A percentile compares a stretch with the other conserved stretches of the same genome.
These are phyloP conservation scores for Dictyostelium discoideum DNA, from an alignment of 78 protist species.

Conservation along the genomic window DNA sequence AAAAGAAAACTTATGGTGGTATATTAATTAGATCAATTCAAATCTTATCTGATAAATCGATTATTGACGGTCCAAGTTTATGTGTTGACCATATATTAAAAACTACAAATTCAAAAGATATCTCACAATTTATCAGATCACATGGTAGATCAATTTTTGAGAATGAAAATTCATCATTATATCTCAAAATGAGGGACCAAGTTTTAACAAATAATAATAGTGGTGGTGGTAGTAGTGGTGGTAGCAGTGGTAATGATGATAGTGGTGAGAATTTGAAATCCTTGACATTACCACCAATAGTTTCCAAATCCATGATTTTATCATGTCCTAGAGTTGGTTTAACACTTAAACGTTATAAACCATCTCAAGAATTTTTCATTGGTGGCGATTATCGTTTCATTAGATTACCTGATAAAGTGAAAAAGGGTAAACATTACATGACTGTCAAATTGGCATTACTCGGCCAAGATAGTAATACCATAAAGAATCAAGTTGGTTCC, in stretches of 20 bases:
- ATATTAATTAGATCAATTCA: slow-evolving; percentile 55
- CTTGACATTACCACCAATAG: not conserved
- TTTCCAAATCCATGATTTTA: not conserved
- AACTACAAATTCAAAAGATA: not conserved
- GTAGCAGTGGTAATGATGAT: not conserved
- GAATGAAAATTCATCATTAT: not conserved
- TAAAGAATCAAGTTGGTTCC: slow-evolving; percentile 7
- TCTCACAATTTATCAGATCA: not conserved
- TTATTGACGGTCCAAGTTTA: slow-evolving; percentile 55
- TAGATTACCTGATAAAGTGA: slow-evolving; percentile 50
- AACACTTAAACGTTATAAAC: slow-evolving; percentile 29
- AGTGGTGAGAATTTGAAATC: not conserved
- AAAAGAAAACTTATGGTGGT: not conserved
- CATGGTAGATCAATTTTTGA: slow-evolving; percentile 26
- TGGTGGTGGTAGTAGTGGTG: not conserved
- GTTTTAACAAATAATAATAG: not conserved
- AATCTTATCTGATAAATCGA: not conserved
- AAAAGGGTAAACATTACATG: slow-evolving; percentile 71
- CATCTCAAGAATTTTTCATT: slow-evolving; percentile 2
- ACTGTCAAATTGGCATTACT: not conserved
- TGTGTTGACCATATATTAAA: slow-evolving; percentile 21
- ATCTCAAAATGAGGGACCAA: not conserved
- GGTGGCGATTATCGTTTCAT: slow-evolving; percentile 40
- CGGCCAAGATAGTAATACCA: not conserved
- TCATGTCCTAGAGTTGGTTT: slow-evolving; percentile 58